These are phyloP conservation scores for Aspergillus sp. DNA, from an alignment of 2,329 filamentous ascomycete species.

Conservation along the genomic window DNA sequence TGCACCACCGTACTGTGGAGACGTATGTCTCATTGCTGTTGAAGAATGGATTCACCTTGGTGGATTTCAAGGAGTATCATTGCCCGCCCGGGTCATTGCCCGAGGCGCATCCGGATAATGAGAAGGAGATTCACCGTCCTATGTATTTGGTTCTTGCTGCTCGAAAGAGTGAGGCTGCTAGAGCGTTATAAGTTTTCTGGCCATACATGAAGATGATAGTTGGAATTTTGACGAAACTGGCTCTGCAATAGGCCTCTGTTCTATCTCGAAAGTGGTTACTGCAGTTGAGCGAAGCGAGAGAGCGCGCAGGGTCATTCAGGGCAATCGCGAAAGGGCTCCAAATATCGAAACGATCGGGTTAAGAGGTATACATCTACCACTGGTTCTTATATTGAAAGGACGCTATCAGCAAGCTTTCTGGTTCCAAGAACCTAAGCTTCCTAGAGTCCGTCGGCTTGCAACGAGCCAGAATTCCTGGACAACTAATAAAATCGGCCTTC, in stretches of 20 bases:
- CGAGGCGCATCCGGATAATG: no score
- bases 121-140: no score
- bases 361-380: not conserved
- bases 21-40: no score
- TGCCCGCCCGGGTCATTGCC: no score
- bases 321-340: constrained; percentile 10
- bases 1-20: no score
- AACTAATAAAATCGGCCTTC: not conserved
- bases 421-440: not conserved
- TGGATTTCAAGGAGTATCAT: no score
- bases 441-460: not conserved
- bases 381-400: not conserved
- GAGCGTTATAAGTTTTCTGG: no score
- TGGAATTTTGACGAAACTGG: constrained; percentile 7
- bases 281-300: constrained; percentile 1
- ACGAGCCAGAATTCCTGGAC: constrained; percentile 1
- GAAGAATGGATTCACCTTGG: no score
- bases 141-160: no score
- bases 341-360: constrained; percentile 7
- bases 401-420: not conserved
- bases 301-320: constrained; percentile 6
- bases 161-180: no score
- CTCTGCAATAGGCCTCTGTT: constrained; percentile 8
- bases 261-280: constrained; percentile 11
- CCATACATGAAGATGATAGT: constrained; percentile 2